Evolutionary conservation across 2,329 filamentous ascomycete genomes (phyloP), one percentile per base, ranked within the genome.

Genomic region (Pyricularia grisea): DNA sequence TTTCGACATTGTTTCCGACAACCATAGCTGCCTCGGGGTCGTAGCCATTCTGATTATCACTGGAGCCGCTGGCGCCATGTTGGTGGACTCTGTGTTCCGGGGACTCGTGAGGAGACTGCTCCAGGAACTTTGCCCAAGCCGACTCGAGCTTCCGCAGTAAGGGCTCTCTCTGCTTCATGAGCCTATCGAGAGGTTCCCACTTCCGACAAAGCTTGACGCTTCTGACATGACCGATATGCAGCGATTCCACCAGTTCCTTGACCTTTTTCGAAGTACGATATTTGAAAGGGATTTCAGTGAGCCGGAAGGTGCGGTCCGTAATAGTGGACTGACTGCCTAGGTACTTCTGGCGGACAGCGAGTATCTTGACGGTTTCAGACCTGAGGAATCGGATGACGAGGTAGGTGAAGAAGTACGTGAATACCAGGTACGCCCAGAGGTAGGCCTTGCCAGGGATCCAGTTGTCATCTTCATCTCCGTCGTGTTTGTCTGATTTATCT

Each of bases 241-340:
- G 82, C 71, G 90, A 91, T 75, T 99, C 94, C 30, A 99, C 88
- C 69, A 97, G 90, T 3, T 92, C 84, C 76, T 92, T 95, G 73
- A 99, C 92, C 74, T 90, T 90, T 11, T 88, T 86, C 77, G 98
- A 94, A 0, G 91, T 91, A 69, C 92, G 87, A 70, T 98, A 80
- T 28, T 94, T 89, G 3, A 79, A 76, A 0, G 96, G 95, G 27
- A 99, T 94, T 0, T 94, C 94, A 0, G 94, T 95, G 23, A 99
- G 81, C 28, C 93, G 90, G 74, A 99, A 94, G 0, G 95, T 99
- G 36, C 94, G 89, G 79, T 99, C 95, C 1, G 95, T 98, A 67
- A 97, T 88, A n/a, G 94, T 98, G 0, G 92, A 94, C 78, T 98
- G 94, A 27, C 90, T 93, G 14, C 95, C 95, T 11, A 99, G 85